A percentile compares a stretch with the other conserved stretches of the same genome.
Conservation (phyloP, 1,284 basidiomycete species). For the Ustilago vetiveriae region DNA sequence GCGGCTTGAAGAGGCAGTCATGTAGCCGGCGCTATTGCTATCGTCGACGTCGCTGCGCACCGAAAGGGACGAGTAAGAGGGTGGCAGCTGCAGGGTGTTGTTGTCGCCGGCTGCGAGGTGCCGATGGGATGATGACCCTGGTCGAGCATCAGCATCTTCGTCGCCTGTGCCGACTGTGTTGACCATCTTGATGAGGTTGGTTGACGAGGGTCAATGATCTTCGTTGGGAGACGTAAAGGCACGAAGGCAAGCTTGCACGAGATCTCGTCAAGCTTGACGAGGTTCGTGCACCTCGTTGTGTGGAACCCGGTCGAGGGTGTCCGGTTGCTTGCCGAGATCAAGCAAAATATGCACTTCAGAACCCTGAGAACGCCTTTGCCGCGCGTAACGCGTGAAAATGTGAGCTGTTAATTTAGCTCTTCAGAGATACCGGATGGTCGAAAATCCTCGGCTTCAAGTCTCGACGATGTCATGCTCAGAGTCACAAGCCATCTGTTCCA, state of each 20-base stretch:
- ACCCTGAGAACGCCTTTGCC: too few relatives aligned
- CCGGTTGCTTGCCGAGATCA: conserved; percentile 8
- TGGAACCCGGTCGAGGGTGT: neutral
- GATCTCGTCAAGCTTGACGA: too few relatives aligned
- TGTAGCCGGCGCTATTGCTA: conserved; percentile 14
- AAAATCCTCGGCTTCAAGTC: too few relatives aligned
- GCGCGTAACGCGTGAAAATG: conserved; percentile 2
- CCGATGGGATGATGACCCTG: neutral
- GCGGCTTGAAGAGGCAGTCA: conserved; percentile 29
- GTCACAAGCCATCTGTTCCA: too few relatives aligned
- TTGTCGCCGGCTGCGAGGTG: neutral
- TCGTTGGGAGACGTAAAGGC: too few relatives aligned
- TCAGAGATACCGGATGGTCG: too few relatives aligned
- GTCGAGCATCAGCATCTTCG: neutral
- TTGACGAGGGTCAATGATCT: neutral
- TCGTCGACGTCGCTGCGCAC: conserved; percentile 25
- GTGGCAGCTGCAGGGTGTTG: conserved; percentile 15
- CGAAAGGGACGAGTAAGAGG: conserved; percentile 22
- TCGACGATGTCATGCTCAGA: too few relatives aligned
- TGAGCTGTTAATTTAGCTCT: neutral
- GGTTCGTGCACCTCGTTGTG: neutral
- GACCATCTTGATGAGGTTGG: conserved; percentile 12
- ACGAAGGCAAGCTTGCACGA: too few relatives aligned
- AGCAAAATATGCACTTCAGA: neutral
- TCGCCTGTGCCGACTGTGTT: neutral